Percentiles rank a stretch among this genome's conserved stretches.
Conservation (phyloP, 164 flowering plant species). For the Sedum album region DNA sequence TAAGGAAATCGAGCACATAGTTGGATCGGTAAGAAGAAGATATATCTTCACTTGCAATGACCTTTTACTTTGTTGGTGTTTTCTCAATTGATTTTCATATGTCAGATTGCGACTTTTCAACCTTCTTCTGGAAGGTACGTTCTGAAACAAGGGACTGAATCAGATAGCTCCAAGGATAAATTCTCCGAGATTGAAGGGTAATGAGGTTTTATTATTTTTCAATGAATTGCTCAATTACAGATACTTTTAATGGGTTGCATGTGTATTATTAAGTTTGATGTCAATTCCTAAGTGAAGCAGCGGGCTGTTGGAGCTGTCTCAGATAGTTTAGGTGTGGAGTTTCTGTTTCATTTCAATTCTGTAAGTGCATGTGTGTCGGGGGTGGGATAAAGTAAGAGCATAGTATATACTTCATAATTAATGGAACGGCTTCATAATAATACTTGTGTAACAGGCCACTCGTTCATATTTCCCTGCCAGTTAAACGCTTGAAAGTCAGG, state of each 20-base stretch:
- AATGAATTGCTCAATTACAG: neutral
- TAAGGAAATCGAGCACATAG: constrained; percentile 55
- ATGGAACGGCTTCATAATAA: neutral
- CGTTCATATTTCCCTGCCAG: neutral
- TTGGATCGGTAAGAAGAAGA: constrained; percentile 49
- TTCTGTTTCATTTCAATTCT: neutral
- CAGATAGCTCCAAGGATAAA: constrained; percentile 53
- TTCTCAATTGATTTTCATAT: constrained; percentile 22
- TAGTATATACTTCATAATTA: neutral
- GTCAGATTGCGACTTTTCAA: constrained; percentile 78
- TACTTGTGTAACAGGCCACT: neutral
- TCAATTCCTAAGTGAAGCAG: neutral
- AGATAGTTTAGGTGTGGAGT: neutral
- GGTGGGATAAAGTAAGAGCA: neutral
- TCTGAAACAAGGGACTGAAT: constrained; percentile 54
- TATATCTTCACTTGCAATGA: constrained; percentile 12
- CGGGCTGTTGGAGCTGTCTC: neutral
- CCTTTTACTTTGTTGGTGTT: constrained; percentile 11
- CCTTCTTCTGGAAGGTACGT: constrained; percentile 81
- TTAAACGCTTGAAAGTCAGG: neutral
- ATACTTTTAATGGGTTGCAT: neutral
- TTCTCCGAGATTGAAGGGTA: constrained; percentile 71
- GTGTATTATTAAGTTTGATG: neutral
- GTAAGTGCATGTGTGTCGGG: neutral
- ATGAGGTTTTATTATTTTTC: constrained; percentile 7